Evolutionary conservation across 164 flowering plant genomes (phyloP).

Genomic region (Warburgia ugandensis): DNA sequence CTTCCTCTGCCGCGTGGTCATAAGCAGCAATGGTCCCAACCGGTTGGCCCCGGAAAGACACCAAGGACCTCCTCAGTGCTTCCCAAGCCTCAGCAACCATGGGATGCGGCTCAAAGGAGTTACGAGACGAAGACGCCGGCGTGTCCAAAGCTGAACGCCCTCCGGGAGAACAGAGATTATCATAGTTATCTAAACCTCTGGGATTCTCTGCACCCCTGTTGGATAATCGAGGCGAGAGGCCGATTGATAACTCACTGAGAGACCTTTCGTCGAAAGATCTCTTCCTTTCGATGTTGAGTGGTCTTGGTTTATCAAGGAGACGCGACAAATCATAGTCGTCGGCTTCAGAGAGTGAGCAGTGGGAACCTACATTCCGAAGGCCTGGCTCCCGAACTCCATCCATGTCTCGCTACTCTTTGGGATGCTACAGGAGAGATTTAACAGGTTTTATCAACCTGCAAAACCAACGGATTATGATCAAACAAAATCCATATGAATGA

Average conservation of each 20-base stretch:
- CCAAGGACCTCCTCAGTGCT: conserved; percentile 29
- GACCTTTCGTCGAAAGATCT: conserved; percentile 30
- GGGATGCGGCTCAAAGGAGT: conserved; percentile 39
- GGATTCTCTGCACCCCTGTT: not conserved
- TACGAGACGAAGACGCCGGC: conserved; percentile 17
- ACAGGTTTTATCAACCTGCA: too few species aligned
- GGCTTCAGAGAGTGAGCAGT: conserved; percentile 16
- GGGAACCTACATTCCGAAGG: conserved; percentile 17
- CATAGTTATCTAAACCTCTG: conserved; percentile 12
- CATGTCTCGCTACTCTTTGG: too few species aligned
- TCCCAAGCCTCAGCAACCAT: conserved; percentile 44
- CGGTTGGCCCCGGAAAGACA: conserved; percentile 29
- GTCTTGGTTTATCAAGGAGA: conserved; percentile 23
- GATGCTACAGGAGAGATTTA: too few species aligned
- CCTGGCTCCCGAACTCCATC: conserved; percentile 10
- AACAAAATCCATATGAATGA: too few species aligned
- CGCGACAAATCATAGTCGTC: conserved; percentile 20
- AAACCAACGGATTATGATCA: too few species aligned
- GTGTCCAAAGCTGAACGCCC: conserved; percentile 7
- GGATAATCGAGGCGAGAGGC: conserved; percentile 4
- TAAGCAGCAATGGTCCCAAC: conserved; percentile 35
- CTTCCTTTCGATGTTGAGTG: conserved; percentile 20
- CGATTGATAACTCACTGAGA: conserved; percentile 17
- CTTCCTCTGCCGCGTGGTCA: conserved; percentile 25
- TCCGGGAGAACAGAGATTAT: conserved; percentile 14